A percentile compares a stretch with the other conserved stretches of the same genome.
These are phyloP conservation scores for Aspergillus floridensis DNA, from an alignment of 2,329 filamentous ascomycete species.

Conservation along the genomic window DNA sequence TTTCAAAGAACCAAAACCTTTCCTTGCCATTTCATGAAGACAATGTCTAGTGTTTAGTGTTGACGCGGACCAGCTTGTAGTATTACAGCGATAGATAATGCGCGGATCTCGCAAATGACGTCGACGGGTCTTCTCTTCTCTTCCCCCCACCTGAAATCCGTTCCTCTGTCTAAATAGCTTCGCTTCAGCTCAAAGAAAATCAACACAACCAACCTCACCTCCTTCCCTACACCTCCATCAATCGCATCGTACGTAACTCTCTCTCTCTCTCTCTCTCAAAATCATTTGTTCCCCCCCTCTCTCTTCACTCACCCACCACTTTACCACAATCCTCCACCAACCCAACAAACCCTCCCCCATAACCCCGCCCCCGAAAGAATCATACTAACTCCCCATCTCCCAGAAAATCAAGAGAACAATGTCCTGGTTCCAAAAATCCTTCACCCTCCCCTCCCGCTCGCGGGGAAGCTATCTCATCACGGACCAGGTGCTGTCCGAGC, in stretches of 20 bases:
- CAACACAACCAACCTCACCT: not conserved
- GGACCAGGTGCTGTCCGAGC: conserved; percentile 63
- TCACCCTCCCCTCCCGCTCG: conserved; percentile 71
- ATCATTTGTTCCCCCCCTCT: too few relatives aligned
- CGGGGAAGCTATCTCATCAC: conserved; percentile 91
- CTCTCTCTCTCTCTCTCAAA: too few relatives aligned
- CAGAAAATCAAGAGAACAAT: conserved; percentile 31
- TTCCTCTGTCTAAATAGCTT: too few relatives aligned
- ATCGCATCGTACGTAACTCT: too few relatives aligned
- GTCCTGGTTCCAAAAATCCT: conserved; percentile 81
- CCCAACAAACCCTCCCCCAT: conserved; percentile 2
- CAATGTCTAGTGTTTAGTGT: not conserved
- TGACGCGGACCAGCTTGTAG: not conserved
- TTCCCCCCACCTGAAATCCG: not conserved
- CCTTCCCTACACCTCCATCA: not conserved
- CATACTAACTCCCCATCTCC: not conserved
- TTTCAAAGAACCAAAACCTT: too few relatives aligned
- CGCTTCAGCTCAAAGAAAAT: not conserved
- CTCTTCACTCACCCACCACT: too few relatives aligned
- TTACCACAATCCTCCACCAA: conserved; percentile 1
- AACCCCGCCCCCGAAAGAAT: conserved; percentile 1
- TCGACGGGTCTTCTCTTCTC: conserved; percentile 1
- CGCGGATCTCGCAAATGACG: conserved; percentile 9
- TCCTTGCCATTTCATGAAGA: not conserved
- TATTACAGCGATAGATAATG: conserved; percentile 2